Conservation (phyloP, 768 basidiomycete species). For the Mrakia gelida region DNA sequence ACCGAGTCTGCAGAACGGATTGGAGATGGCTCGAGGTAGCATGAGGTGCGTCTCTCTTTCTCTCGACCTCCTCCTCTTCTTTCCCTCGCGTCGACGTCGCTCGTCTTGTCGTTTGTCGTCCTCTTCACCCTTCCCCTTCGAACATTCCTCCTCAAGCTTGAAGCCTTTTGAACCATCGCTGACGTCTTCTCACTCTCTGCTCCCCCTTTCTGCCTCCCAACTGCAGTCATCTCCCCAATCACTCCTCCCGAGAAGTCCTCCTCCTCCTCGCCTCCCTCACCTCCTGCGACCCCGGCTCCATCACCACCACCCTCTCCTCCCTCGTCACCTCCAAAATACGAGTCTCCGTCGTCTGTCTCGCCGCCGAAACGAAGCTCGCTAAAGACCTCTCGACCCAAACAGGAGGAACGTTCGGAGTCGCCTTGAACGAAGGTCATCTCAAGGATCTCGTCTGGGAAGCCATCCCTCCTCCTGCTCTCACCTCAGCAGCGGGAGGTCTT, state of each 20-base stretch:
- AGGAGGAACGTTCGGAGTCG: conserved; percentile 88
- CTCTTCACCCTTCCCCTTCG: not conserved
- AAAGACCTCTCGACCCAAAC: conserved; percentile 86
- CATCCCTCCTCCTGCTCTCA: conserved; percentile 78
- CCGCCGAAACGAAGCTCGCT: conserved; percentile 98
- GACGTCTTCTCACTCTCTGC: not conserved
- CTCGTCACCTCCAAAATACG: conserved; percentile 80
- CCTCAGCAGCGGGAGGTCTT: conserved; percentile 30
- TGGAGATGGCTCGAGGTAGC: conserved; percentile 91
- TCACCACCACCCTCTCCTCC: conserved; percentile 85
- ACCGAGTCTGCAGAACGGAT: conserved; percentile 91
- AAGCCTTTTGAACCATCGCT: not conserved
- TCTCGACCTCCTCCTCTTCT: not conserved
- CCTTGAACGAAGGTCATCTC: conserved; percentile 94
- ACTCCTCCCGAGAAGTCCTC: conserved; percentile 91
- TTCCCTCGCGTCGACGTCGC: not conserved
- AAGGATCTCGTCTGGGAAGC: conserved; percentile 93
- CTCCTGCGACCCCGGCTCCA: conserved; percentile 93
- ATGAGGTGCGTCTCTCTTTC: conserved; percentile 61
- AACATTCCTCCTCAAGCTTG: not conserved
- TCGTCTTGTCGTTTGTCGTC: not conserved
- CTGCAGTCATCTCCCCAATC: conserved; percentile 86
- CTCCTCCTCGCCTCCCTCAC: conserved; percentile 93
- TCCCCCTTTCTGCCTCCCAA: conserved; percentile 26
- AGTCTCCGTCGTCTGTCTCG: conserved; percentile 86